Conservation (phyloP, 345 rosid species). For the Salix viminalis region DNA sequence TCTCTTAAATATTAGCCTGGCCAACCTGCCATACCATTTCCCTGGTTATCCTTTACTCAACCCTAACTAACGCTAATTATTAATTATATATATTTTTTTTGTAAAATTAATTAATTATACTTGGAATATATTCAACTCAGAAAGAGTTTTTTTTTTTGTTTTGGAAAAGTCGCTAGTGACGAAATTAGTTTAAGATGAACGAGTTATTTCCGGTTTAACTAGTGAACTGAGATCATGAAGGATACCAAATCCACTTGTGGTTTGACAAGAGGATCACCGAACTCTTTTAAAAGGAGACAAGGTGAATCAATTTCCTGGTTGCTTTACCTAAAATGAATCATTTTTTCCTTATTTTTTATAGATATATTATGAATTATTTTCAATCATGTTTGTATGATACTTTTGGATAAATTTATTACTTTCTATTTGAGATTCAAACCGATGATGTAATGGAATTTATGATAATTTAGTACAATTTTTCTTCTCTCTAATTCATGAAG, state of each 20-base stretch:
- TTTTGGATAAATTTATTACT: too few relatives aligned
- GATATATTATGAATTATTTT: too few relatives aligned
- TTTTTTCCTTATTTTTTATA: background rate
- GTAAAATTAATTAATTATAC: background rate
- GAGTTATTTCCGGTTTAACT: background rate
- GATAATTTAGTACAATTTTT: too few relatives aligned
- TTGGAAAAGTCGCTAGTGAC: background rate
- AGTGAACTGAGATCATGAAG: conserved; percentile 11
- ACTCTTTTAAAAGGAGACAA: conserved; percentile 18
- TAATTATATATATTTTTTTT: background rate
- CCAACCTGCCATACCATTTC: conserved; percentile 8
- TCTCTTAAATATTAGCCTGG: conserved; percentile 11
- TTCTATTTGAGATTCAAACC: background rate
- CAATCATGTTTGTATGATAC: too few relatives aligned
- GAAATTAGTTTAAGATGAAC: conserved; percentile 2
- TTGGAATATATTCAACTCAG: background rate
- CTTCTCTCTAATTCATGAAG: too few relatives aligned
- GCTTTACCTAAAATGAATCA: background rate
- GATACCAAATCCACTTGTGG: conserved; percentile 28
- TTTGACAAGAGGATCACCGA: conserved; percentile 28
- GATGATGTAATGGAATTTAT: too few relatives aligned
- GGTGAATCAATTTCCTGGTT: conserved; percentile 12
- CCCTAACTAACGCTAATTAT: conserved; percentile 19
- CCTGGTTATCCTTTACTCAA: conserved; percentile 2
- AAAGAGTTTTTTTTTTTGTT: background rate